Conservation (phyloP, 306 rosid species). For the Trifolium fragiferum region DNA sequence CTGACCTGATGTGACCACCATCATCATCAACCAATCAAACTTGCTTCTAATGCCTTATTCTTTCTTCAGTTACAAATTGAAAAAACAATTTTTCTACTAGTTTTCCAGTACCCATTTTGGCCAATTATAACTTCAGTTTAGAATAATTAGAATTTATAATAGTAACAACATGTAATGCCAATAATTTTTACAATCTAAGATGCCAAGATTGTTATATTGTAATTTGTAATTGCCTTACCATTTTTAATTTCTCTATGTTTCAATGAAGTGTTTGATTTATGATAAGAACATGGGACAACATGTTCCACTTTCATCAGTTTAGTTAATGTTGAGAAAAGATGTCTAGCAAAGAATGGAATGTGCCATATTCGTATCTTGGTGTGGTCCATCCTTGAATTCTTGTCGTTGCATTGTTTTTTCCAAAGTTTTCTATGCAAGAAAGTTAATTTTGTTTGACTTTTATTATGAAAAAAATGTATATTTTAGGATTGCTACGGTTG, state of each 20-base stretch:
- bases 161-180: constrained; percentile 12
- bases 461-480: constrained; percentile 1
- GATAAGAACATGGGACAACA: constrained; percentile 23
- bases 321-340: constrained; percentile 51
- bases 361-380: constrained; percentile 44
- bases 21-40: constrained; percentile 42
- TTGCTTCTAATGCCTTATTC: constrained; percentile 17
- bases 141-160: background rate
- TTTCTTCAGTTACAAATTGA: constrained; percentile 17
- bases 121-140: constrained; percentile 30
- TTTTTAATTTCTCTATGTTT: constrained; percentile 7
- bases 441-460: constrained; percentile 1
- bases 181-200: constrained; percentile 10
- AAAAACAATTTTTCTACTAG: constrained; percentile 11
- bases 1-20: constrained; percentile 36
- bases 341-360: constrained; percentile 49
- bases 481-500: background rate
- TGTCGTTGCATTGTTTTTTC: constrained; percentile 54
- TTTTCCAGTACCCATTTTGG: constrained; percentile 14
- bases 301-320: constrained; percentile 46
- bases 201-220: background rate
- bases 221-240: background rate
- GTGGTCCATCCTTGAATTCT: constrained; percentile 80
- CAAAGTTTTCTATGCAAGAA: constrained; percentile 18
- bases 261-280: constrained; percentile 1